Conservation (phyloP, 2,329 filamentous ascomycete genomes). For the Claviceps quebecensis region DNA sequence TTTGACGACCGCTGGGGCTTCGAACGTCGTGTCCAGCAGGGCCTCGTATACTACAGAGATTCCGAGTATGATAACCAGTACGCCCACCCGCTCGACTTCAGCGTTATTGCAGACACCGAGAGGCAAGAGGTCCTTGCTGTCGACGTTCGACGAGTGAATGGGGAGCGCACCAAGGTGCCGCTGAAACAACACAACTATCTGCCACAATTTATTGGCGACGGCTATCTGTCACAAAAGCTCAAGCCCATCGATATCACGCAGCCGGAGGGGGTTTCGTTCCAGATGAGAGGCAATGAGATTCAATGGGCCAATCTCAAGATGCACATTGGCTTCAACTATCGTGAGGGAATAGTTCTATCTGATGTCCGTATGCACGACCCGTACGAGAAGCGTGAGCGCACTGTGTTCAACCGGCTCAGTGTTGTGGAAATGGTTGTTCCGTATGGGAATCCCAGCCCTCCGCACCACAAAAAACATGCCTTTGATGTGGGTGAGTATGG, state of each 20-base stretch:
- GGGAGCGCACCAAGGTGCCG: constrained; percentile 32
- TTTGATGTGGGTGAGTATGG: constrained; percentile 59
- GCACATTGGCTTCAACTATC: constrained; percentile 57
- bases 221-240: constrained; percentile 21
- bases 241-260: constrained; percentile 26
- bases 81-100: constrained; percentile 41
- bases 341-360: constrained; percentile 57
- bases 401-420: constrained; percentile 52
- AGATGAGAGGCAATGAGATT: constrained; percentile 33
- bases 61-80: constrained; percentile 54
- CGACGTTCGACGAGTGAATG: constrained; percentile 25
- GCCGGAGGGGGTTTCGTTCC: constrained; percentile 26
- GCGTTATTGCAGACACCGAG: constrained; percentile 29
- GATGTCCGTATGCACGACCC: constrained; percentile 50
- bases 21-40: constrained; percentile 60
- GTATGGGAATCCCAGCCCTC: constrained; percentile 49
- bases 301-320: constrained; percentile 56
- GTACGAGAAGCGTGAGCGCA: constrained; percentile 28
- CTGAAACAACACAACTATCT: constrained; percentile 25
- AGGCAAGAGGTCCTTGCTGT: constrained; percentile 34
- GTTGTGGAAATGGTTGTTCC: constrained; percentile 60
- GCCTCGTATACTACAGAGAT: constrained; percentile 67
- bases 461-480: constrained; percentile 52
- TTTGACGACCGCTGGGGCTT: constrained; percentile 67
- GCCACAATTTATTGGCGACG: constrained; percentile 20